These are phyloP conservation scores for Helicostylum pulchrum DNA, from an alignment of 192 early-diverging fungal genomes.

Conservation along the genomic window DNA sequence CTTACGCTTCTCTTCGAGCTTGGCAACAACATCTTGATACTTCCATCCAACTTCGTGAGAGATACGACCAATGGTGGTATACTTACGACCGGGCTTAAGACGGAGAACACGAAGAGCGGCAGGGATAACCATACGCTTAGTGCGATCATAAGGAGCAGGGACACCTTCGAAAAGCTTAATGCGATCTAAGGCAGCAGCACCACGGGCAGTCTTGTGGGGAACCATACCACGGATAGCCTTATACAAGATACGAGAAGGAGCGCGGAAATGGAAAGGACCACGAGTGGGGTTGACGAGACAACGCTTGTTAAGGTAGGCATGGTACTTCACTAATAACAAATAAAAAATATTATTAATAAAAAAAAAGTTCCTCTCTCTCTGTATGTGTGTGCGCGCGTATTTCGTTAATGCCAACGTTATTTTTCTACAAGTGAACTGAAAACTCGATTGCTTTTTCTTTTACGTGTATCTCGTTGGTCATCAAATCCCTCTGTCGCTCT, in stretches of 20 bases:
- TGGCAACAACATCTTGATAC: conserved; percentile 95
- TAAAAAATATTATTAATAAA: neutral
- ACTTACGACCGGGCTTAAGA: conserved; percentile 97
- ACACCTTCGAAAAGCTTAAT: conserved; percentile 99
- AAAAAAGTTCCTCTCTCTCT: neutral
- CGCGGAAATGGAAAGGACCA: conserved; percentile 99
- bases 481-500: too few relatives aligned
- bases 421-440: neutral
- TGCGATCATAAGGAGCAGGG: conserved; percentile 94
- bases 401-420: too few relatives aligned
- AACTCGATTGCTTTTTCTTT: neutral
- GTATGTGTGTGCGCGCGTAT: too few relatives aligned
- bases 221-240: conserved; percentile 97
- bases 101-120: conserved; percentile 95
- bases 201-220: conserved; percentile 98
- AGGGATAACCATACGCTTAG: conserved; percentile 97
- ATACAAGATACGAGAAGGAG: conserved; percentile 96
- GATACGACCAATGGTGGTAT: conserved; percentile 90
- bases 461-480: neutral
- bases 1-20: conserved; percentile 99
- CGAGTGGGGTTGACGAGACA: conserved; percentile 93
- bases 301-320: conserved; percentile 96
- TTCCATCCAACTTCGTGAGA: conserved; percentile 98
- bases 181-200: conserved; percentile 94
- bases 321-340: conserved; percentile 76